A percentile compares a stretch with the other conserved stretches of the same genome.
Evolutionary conservation across 163 green algal genomes (phyloP).

Genomic region (Chloroidium sp.): DNA sequence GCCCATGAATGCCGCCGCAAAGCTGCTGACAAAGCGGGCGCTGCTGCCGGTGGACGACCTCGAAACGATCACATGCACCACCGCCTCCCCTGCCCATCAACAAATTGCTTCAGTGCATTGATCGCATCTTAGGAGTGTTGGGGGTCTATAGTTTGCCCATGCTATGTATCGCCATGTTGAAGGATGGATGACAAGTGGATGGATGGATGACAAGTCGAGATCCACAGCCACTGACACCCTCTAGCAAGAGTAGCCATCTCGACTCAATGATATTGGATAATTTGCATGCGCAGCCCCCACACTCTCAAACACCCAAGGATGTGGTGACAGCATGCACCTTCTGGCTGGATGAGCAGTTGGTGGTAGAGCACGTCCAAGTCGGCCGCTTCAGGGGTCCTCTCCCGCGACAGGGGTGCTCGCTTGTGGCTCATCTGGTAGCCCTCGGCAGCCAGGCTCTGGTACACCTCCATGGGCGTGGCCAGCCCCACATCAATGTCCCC

Average conservation of each 20-base stretch:
- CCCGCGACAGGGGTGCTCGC: conserved; percentile 77
- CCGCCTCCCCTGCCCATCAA: conserved; percentile 10
- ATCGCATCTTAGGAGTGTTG: too few species aligned
- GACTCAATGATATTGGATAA: not conserved
- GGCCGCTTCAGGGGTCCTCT: conserved; percentile 67
- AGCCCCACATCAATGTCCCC: conserved; percentile 35
- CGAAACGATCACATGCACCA: conserved; percentile 67
- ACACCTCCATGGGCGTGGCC: conserved; percentile 43
- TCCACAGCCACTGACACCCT: not conserved
- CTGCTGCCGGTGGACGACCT: conserved; percentile 60
- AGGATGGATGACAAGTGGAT: too few species aligned
- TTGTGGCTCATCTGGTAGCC: conserved; percentile 68
- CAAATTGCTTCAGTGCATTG: not conserved
- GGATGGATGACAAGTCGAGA: too few species aligned
- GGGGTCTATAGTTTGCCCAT: too few species aligned
- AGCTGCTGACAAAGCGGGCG: conserved; percentile 42
- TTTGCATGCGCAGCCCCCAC: not conserved
- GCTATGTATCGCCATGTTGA: too few species aligned
- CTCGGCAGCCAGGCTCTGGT: conserved; percentile 46
- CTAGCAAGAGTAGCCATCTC: not conserved
- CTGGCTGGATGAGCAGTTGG: conserved; percentile 38
- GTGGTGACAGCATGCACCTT: conserved; percentile 4
- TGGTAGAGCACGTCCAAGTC: conserved; percentile 70
- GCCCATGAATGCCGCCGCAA: conserved; percentile 18
- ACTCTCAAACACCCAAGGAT: not conserved